A percentile compares a stretch with the other conserved stretches of the same genome.
These are phyloP conservation scores for Colletotrichum falcatum DNA, from an alignment of 2,329 filamentous ascomycete species.

Conservation along the genomic window DNA sequence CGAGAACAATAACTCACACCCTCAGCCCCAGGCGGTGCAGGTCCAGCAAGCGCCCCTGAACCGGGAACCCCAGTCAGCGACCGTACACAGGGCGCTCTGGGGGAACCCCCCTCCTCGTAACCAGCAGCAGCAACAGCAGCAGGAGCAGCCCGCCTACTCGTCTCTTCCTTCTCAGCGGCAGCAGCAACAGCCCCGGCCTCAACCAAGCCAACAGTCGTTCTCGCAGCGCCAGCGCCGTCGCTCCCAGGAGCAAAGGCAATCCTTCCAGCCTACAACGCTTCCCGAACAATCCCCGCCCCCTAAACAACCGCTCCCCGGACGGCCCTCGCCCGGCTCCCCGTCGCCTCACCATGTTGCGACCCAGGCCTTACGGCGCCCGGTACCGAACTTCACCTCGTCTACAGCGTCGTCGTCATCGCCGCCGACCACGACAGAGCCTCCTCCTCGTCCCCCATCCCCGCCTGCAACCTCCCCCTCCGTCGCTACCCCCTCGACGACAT, in stretches of 20 bases:
- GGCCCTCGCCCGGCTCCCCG: constrained; percentile 13
- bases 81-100: constrained; percentile 35
- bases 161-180: constrained; percentile 43
- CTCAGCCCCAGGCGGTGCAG: constrained; percentile 24
- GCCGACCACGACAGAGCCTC: constrained; percentile 22
- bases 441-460: constrained; percentile 36
- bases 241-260: constrained; percentile 44
- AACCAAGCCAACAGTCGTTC: constrained; percentile 42
- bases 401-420: constrained; percentile 14
- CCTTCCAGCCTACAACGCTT: constrained; percentile 42
- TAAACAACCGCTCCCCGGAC: constrained; percentile 22
- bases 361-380: constrained; percentile 18
- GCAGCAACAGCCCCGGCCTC: constrained; percentile 38
- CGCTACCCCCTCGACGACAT: constrained; percentile 48
- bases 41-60: constrained; percentile 28
- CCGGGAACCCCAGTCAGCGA: constrained; percentile 30
- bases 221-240: constrained; percentile 41
- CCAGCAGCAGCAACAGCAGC: constrained; percentile 24
- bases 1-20: constrained; percentile 28
- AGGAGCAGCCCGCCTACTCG: constrained; percentile 38
- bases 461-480: constrained; percentile 21
- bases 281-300: constrained; percentile 33
- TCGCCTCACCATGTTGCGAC: constrained; percentile 27
- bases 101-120: constrained; percentile 16
- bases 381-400: constrained; percentile 30